Evolutionary conservation across 345 rosid genomes (phyloP).

Genomic region (Cardamine occulta): DNA sequence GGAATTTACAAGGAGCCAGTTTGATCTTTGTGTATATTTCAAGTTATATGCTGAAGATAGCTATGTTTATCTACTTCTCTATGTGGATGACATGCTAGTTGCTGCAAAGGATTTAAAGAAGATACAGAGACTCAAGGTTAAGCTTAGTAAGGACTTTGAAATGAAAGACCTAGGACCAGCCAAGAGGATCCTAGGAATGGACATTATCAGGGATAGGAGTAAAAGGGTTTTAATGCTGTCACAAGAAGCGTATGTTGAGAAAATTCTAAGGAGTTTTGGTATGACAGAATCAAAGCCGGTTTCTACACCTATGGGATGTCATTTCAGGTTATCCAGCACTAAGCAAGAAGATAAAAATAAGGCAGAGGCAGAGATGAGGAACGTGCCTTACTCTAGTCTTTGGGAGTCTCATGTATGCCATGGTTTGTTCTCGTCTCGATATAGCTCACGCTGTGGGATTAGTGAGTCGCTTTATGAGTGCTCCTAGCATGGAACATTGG

Average conservation of each 20-base stretch:
- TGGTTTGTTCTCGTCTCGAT: neutral
- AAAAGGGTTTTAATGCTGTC: neutral
- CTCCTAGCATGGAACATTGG: neutral
- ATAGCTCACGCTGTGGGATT: neutral
- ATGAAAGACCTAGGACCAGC: conserved; percentile 4
- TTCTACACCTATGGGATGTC: neutral
- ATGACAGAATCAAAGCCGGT: neutral
- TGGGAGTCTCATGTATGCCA: neutral
- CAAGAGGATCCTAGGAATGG: neutral
- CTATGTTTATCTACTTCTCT: neutral
- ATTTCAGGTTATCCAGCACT: neutral
- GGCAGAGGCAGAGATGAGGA: neutral
- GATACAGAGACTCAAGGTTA: neutral
- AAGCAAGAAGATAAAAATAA: neutral
- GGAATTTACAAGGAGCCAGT: neutral
- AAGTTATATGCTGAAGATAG: neutral
- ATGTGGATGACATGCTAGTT: neutral
- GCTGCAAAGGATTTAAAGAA: neutral
- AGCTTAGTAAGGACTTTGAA: neutral
- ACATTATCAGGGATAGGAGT: neutral
- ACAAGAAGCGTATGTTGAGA: neutral
- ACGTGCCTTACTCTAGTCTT: neutral
- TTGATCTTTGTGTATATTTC: neutral
- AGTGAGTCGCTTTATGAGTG: neutral
- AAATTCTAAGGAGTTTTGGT: neutral